Conservation (phyloP, 257 asterid genomes). For the Salvia rosmarinus region DNA sequence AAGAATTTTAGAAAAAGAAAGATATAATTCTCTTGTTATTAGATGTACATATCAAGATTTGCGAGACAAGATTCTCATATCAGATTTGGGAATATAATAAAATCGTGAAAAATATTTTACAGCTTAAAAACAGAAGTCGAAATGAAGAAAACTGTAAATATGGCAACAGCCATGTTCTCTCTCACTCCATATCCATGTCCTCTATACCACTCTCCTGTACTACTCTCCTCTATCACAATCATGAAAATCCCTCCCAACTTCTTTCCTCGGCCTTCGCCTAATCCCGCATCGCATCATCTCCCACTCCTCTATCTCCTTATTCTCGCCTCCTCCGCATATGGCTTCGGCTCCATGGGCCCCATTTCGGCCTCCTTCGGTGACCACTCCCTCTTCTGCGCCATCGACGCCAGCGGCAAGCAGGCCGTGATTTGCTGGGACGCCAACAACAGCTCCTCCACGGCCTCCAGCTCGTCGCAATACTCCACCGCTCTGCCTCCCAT, state of each 20-base stretch:
- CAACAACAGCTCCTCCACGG: slow-evolving; percentile 42
- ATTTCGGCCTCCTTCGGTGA: slow-evolving; percentile 82
- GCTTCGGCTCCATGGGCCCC: slow-evolving; percentile 86
- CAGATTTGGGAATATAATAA: background rate
- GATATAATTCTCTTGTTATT: no score
- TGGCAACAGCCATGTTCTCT: slow-evolving; percentile 48
- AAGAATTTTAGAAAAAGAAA: no score
- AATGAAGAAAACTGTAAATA: slow-evolving; percentile 39
- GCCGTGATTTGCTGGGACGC: slow-evolving; percentile 89
- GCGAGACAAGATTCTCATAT: no score
- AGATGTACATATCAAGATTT: slow-evolving; percentile 26
- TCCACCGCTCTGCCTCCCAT: slow-evolving; percentile 59
- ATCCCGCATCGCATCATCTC: slow-evolving; percentile 45
- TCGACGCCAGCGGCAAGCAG: slow-evolving; percentile 94
- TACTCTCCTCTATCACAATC: slow-evolving; percentile 19
- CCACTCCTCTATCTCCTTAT: slow-evolving; percentile 35
- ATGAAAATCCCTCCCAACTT: slow-evolving; percentile 25
- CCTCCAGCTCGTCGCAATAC: slow-evolving; percentile 40
- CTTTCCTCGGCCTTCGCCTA: slow-evolving; percentile 19
- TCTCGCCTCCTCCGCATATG: slow-evolving; percentile 48
- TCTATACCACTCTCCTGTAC: slow-evolving; percentile 23
- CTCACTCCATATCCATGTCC: slow-evolving; percentile 46
- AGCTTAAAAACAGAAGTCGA: background rate
- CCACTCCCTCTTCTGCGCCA: slow-evolving; percentile 72
- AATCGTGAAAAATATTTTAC: slow-evolving; percentile 4